These are phyloP conservation scores for Thermochaetoides thermophila DNA, from an alignment of 495 filamentous ascomycete species.

Conservation along the genomic window DNA sequence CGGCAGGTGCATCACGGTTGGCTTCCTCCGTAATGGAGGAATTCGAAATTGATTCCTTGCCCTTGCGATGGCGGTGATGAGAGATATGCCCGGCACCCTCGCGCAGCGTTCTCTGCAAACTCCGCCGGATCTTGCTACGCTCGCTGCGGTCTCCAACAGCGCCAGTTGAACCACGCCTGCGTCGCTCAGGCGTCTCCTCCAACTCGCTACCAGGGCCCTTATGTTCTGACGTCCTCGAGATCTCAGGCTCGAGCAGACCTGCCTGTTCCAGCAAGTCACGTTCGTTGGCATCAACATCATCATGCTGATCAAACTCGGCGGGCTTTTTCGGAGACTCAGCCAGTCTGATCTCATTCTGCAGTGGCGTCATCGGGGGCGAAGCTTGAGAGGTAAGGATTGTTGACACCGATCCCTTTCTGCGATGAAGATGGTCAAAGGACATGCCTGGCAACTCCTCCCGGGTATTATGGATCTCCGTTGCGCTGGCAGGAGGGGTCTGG, in stretches of 20 bases:
- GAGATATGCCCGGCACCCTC: slow-evolving; percentile 52
- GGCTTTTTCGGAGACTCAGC: slow-evolving; percentile 10
- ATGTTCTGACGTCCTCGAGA: slow-evolving; percentile 6
- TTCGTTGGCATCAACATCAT: slow-evolving; percentile 34
- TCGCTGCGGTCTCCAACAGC: slow-evolving; percentile 28
- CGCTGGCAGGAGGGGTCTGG: slow-evolving; percentile 32
- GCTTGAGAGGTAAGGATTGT: slow-evolving; percentile 25
- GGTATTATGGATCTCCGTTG: slow-evolving; percentile 32
- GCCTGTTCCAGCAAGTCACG: slow-evolving; percentile 35
- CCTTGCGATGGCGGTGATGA: slow-evolving; percentile 59
- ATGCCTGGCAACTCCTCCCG: slow-evolving; percentile 35
- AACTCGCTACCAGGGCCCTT: slow-evolving; percentile 13
- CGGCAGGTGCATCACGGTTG: slow-evolving; percentile 32
- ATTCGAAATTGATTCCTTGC: slow-evolving; percentile 55
- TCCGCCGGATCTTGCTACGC: slow-evolving; percentile 58
- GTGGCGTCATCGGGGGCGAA: slow-evolving; percentile 17
- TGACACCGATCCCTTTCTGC: slow-evolving; percentile 27
- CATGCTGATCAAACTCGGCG: slow-evolving; percentile 13
- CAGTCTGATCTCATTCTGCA: slow-evolving; percentile 12
- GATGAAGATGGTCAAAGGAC: slow-evolving; percentile 19
- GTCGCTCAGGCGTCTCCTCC: slow-evolving; percentile 20
- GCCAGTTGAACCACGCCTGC: slow-evolving; percentile 16
- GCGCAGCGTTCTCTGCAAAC: slow-evolving; percentile 85
- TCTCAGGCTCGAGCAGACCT: slow-evolving; percentile 26
- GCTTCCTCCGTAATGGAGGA: slow-evolving; percentile 47